A percentile compares a stretch with the other conserved stretches of the same genome.
phyloP scores from a whole-genome alignment of 345 rosid genomes.

The Arabis alpina region DNA sequence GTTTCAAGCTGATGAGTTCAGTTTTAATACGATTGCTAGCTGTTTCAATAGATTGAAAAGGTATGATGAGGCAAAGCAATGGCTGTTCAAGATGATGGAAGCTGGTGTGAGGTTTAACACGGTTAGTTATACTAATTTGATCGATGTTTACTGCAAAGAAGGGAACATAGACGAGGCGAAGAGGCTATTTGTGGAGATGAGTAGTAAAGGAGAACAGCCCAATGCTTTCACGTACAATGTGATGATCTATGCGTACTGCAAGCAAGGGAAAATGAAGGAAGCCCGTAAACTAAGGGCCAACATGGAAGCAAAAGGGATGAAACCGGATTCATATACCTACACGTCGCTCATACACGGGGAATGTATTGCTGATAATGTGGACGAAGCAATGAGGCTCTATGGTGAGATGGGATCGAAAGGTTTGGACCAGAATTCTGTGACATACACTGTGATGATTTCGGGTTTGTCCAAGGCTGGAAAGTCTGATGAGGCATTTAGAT shows the following conservation, averaged over 20 bases:
- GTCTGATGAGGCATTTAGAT: constrained; percentile 77
- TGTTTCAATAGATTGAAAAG: constrained; percentile 59
- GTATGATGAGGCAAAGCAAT: constrained; percentile 69
- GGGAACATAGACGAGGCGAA: constrained; percentile 80
- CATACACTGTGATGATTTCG: constrained; percentile 69
- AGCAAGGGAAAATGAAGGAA: constrained; percentile 68
- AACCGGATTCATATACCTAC: constrained; percentile 66
- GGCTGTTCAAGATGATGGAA: constrained; percentile 64
- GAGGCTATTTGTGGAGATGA: constrained; percentile 66
- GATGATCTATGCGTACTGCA: constrained; percentile 67
- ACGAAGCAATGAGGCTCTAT: constrained; percentile 67
- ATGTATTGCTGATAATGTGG: constrained; percentile 64
- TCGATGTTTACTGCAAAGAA: constrained; percentile 78
- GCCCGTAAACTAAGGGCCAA: constrained; percentile 61
- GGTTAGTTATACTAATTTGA: constrained; percentile 69
- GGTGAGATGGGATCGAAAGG: constrained; percentile 59
- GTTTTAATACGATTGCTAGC: constrained; percentile 67
- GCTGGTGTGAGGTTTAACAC: constrained; percentile 53
- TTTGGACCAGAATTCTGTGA: constrained; percentile 50
- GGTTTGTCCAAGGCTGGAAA: constrained; percentile 76
- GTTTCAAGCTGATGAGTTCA: constrained; percentile 59
- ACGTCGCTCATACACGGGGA: constrained; percentile 81
- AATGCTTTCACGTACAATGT: constrained; percentile 64
- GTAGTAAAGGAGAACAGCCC: constrained; percentile 56
- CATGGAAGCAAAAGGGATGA: constrained; percentile 59